Conservation (phyloP, 345 rosid genomes). For the Eucalyptus albens region DNA sequence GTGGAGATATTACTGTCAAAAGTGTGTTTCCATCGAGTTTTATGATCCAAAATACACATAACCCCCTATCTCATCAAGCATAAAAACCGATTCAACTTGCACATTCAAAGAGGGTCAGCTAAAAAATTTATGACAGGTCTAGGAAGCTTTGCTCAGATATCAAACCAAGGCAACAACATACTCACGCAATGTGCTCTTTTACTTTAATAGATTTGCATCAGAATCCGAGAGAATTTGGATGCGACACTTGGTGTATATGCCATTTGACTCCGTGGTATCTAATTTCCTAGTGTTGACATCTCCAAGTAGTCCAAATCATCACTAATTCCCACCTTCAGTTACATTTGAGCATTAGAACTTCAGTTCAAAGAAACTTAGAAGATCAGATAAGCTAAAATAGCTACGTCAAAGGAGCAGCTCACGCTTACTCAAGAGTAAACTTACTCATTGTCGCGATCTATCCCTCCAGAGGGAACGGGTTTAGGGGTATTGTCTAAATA, state of each 20-base stretch:
- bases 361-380: background rate
- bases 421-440: background rate
- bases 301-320: constrained; percentile 83
- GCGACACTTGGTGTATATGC: background rate
- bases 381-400: background rate
- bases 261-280: background rate
- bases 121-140: background rate
- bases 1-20: background rate
- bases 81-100: background rate
- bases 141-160: background rate
- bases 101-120: background rate
- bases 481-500: no score
- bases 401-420: background rate
- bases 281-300: constrained; percentile 2
- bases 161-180: background rate
- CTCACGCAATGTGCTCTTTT: background rate
- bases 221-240: background rate
- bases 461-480: no score
- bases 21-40: background rate
- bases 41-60: background rate
- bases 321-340: constrained; percentile 52
- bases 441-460: background rate
- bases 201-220: background rate
- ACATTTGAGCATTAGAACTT: background rate
- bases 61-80: background rate